Conservation (phyloP, 371 early-diverging fungal species). For the Actinomortierella wolfii region DNA sequence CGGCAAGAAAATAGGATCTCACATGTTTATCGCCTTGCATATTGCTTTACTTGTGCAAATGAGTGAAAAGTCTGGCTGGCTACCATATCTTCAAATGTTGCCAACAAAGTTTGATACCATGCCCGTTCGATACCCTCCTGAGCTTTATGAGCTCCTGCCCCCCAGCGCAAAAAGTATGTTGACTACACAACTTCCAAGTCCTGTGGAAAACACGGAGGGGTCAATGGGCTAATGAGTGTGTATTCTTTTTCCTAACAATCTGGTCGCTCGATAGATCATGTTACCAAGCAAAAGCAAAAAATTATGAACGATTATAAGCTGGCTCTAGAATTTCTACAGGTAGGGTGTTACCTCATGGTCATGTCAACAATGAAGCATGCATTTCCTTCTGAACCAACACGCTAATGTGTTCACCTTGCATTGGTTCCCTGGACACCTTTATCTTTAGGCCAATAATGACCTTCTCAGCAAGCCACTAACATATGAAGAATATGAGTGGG, state of each 20-base stretch:
- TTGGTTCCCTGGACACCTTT: too few species aligned
- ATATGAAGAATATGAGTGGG: slow-evolving; percentile 60
- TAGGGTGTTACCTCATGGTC: too few species aligned
- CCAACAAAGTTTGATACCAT: slow-evolving; percentile 65
- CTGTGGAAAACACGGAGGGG: not conserved
- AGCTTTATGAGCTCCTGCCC: slow-evolving; percentile 50
- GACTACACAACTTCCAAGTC: too few species aligned
- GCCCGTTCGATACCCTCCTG: slow-evolving; percentile 58
- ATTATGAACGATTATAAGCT: slow-evolving; percentile 52
- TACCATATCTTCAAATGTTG: slow-evolving; percentile 55
- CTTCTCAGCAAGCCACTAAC: slow-evolving; percentile 36
- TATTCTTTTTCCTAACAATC: not conserved
- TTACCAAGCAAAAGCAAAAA: slow-evolving; percentile 52
- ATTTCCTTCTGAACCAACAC: too few species aligned
- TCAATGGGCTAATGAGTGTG: not conserved
- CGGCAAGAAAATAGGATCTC: slow-evolving; percentile 48
- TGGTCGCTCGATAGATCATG: slow-evolving; percentile 49
- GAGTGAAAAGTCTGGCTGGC: slow-evolving; percentile 58
- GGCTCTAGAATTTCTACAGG: slow-evolving; percentile 49
- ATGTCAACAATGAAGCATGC: too few species aligned
- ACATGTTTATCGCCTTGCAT: slow-evolving; percentile 59
- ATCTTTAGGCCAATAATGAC: slow-evolving; percentile 20
- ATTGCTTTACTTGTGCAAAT: slow-evolving; percentile 47
- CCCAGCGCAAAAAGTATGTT: slow-evolving; percentile 46
- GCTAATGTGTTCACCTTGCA: too few species aligned